Conservation (phyloP, 2,329 filamentous ascomycete genomes). For the Penicillium sumatraense region DNA sequence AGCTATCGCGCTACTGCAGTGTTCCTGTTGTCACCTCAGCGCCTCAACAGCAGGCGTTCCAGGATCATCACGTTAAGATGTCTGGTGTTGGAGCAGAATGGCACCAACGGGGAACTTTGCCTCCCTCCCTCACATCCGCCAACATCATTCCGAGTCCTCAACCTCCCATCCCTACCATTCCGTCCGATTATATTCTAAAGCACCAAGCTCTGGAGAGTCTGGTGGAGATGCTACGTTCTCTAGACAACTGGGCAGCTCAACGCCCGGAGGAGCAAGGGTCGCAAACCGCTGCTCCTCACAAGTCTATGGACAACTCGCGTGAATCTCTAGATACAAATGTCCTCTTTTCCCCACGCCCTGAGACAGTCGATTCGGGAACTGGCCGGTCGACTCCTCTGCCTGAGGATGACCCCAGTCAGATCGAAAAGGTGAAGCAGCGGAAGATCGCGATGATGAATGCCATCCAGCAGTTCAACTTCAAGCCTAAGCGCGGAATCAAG, state of each 20-base stretch:
- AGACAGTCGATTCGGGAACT: conserved; percentile 57
- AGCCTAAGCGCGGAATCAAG: conserved; percentile 92
- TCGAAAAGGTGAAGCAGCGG: conserved; percentile 92
- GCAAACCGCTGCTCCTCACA: conserved; percentile 52
- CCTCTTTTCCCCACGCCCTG: conserved; percentile 64
- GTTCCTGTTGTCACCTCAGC: conserved; percentile 75
- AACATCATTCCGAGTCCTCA: conserved; percentile 64
- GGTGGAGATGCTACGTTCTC: conserved; percentile 83
- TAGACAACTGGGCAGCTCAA: conserved; percentile 91
- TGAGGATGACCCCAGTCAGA: conserved; percentile 88
- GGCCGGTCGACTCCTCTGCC: conserved; percentile 68
- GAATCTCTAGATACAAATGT: conserved; percentile 74
- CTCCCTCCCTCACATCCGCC: conserved; percentile 81
- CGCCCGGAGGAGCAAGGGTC: conserved; percentile 58
- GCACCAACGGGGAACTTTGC: conserved; percentile 83
- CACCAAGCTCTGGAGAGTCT: conserved; percentile 85
- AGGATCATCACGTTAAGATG: conserved; percentile 72
- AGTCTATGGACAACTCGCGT: conserved; percentile 64
- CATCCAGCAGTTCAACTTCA: conserved; percentile 94
- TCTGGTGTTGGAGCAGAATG: conserved; percentile 70
- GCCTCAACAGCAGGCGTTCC: conserved; percentile 81
- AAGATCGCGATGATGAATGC: conserved; percentile 92
- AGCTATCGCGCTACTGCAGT: conserved; percentile 85
- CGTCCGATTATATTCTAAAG: conserved; percentile 89
- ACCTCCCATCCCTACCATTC: conserved; percentile 65